Evolutionary conservation across 495 filamentous ascomycete genomes (phyloP).

Genomic region (Tuber melanosporum): DNA sequence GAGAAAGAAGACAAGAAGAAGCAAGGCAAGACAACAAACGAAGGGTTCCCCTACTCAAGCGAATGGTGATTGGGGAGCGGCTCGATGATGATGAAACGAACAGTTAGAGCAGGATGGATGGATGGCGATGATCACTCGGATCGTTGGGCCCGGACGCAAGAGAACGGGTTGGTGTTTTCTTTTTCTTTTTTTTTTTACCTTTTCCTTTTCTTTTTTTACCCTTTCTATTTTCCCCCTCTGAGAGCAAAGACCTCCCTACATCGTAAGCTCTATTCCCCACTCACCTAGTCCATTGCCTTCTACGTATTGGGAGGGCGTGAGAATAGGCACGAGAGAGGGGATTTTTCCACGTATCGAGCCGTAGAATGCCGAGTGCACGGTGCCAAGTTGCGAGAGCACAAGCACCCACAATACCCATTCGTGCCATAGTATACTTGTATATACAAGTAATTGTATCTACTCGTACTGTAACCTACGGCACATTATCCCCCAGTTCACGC

Average conservation of each 20-base stretch:
- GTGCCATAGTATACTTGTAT: neutral
- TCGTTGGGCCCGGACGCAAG: conserved; percentile 22
- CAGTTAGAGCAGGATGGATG: conserved; percentile 18
- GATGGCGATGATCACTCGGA: conserved; percentile 30
- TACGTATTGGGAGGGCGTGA: neutral
- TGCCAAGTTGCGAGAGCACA: neutral
- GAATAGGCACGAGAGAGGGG: neutral
- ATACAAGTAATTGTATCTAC: neutral
- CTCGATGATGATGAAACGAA: conserved; percentile 29
- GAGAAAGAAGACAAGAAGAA: conserved; percentile 17
- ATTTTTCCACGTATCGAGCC: neutral
- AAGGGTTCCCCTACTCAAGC: conserved; percentile 18
- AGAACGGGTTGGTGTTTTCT: conserved; percentile 9
- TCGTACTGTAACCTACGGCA: neutral
- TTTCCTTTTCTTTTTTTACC: conserved; percentile 3
- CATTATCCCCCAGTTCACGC: neutral
- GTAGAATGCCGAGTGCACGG: neutral
- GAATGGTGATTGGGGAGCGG: conserved; percentile 28
- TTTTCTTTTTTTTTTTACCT: neutral
- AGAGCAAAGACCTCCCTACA: neutral
- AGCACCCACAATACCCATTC: neutral
- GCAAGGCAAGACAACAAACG: conserved; percentile 12
- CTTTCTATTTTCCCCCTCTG: conserved; percentile 4
- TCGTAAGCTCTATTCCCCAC: neutral
- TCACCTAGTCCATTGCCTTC: neutral